Conservation (phyloP, 176 grass and related monocot genomes). For the Eremochloa ophiuroides region DNA sequence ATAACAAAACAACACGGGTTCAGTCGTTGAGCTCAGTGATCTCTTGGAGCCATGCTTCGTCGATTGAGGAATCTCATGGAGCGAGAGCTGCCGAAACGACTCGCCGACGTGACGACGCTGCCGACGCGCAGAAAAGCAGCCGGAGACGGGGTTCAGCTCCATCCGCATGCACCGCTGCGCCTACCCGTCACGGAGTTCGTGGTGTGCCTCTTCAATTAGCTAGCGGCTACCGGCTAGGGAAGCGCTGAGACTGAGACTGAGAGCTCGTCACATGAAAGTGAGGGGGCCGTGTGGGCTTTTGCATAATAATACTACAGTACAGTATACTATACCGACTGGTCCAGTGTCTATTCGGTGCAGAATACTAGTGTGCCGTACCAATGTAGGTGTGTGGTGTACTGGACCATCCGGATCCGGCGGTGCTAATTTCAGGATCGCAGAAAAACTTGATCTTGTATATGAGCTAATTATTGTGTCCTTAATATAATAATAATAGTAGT, state of each 20-base stretch:
- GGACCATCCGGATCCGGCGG: neutral
- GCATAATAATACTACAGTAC: neutral
- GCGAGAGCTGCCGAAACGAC: no score
- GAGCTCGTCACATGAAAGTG: conserved; percentile 18
- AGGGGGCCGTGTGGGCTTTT: neutral
- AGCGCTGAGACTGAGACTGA: neutral
- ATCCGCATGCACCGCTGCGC: neutral
- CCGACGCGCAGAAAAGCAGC: neutral
- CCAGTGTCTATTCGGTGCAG: neutral
- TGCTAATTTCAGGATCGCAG: neutral
- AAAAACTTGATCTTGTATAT: neutral
- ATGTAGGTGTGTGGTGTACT: neutral
- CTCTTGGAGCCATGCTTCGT: no score
- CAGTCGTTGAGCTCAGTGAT: no score
- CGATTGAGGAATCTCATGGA: no score
- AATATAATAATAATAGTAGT: no score
- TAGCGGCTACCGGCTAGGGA: neutral
- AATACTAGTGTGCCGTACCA: neutral
- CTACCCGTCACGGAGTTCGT: conserved; percentile 28
- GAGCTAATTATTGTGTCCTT: neutral
- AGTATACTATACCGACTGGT: neutral
- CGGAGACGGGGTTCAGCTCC: no score
- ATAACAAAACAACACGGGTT: no score
- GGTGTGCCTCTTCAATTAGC: conserved; percentile 15
- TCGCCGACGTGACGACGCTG: neutral